Base-by-base conservation (phyloP, 2,329 filamentous ascomycete species). In the Paecilomyces niveus region DNA sequence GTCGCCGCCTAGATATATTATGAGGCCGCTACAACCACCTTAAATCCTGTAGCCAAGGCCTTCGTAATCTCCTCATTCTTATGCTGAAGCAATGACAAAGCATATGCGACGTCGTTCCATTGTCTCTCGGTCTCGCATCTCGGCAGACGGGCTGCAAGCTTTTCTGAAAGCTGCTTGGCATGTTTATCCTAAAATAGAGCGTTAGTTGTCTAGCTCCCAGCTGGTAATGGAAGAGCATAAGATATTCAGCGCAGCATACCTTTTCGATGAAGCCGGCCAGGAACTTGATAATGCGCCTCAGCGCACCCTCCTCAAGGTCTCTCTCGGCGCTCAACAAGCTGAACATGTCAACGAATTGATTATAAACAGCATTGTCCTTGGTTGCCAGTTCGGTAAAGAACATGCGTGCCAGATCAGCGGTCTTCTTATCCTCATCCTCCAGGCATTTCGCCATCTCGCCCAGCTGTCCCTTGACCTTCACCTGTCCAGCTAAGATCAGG, bases 261-360 rank as follows among this genome's bases (percentile, higher is more conserved):
- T 97, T 99, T 71, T 99, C 94, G 63, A 99, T 92, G 73, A 99
- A 99, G 1, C 92, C 91, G 62, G 95, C 86, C 70, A 99, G 76
- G 76, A 99, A 99, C 70, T 91, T 92, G 63, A 99, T 83, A 60
- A 99, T 93, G 61, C 89, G 83, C 72, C 85, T 87, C 76, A 99
- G 88, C 24, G 89, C 85, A 66, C 96, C 91, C 72, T 97, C 93
- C 9, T 91, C 87, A 64, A 99, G 80, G 31, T 81, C 84, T 56
- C 84, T 84, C 66, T 95, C 93, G 0, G 92, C 89, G 59, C 90
- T 94, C 53, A 99, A 80, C 63, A 97, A 78, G 70, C 89, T 93
- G 75, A 99, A 99, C 90, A 99, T 97, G 72, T 99, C 94, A 29
- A 99, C 92, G 75, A 99, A 99, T 77, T 99, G 93, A 73, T 99